A percentile compares a stretch with the other conserved stretches of the same genome.
Evolutionary conservation across 257 asterid species (phyloP).

Genomic region (Przewalskia tangutica): DNA sequence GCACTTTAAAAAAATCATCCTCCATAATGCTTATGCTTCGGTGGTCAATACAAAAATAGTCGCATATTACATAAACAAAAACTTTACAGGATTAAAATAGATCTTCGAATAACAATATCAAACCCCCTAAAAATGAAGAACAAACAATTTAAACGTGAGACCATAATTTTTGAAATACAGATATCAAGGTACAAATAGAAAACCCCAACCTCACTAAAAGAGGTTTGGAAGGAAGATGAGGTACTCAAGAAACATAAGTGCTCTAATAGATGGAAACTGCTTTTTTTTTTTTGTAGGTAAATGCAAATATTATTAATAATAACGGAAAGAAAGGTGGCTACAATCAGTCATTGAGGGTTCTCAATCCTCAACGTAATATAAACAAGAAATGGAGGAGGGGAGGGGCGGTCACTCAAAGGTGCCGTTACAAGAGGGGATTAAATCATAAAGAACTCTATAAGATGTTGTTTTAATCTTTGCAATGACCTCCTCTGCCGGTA

Average conservation of each 20-base stretch:
- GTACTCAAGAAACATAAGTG: neutral
- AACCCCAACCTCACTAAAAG: neutral
- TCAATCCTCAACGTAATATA: too few relatives aligned
- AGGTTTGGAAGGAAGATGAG: neutral
- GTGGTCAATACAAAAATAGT: neutral
- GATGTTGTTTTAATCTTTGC: too few relatives aligned
- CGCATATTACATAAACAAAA: neutral
- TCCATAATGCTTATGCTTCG: neutral
- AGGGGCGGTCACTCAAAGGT: too few relatives aligned
- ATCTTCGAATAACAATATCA: neutral
- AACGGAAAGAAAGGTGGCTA: too few relatives aligned
- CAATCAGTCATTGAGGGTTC: too few relatives aligned
- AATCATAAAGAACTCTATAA: too few relatives aligned
- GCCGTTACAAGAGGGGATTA: too few relatives aligned
- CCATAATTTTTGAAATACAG: neutral
- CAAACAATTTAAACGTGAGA: neutral
- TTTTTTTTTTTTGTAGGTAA: too few relatives aligned
- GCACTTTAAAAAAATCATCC: neutral
- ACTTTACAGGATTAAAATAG: neutral
- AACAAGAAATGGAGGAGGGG: too few relatives aligned
- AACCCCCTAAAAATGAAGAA: neutral
- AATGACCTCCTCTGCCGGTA: too few relatives aligned
- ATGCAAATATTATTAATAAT: too few relatives aligned
- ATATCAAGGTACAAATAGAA: neutral
- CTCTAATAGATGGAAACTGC: neutral